Conservation (phyloP, 441 rosid genomes). For the Gossypium schwendimanii region DNA sequence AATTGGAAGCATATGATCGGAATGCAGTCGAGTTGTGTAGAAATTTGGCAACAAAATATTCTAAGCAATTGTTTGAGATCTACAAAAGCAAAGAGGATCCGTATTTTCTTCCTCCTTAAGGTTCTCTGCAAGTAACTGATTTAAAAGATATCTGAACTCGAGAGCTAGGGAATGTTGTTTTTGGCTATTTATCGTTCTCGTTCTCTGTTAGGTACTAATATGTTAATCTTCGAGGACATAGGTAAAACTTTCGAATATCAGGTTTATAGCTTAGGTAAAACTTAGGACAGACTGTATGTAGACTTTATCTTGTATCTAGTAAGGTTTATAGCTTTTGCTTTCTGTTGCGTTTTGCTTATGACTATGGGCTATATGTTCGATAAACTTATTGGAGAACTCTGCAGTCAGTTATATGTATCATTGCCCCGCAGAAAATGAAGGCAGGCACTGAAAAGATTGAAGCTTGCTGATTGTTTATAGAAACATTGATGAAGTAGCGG, state of each 20-base stretch:
- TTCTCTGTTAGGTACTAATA: neutral
- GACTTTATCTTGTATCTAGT: neutral
- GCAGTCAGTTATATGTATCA: too few relatives aligned
- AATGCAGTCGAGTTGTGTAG: slow-evolving; percentile 43
- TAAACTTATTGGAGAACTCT: too few relatives aligned
- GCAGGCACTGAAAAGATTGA: too few relatives aligned
- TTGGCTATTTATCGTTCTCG: neutral
- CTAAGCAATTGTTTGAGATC: slow-evolving; percentile 64
- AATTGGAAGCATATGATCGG: slow-evolving; percentile 33
- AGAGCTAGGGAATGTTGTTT: neutral
- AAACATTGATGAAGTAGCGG: too few relatives aligned
- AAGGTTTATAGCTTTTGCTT: neutral
- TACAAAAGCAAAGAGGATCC: slow-evolving; percentile 58
- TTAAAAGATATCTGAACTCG: neutral
- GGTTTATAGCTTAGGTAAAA: neutral
- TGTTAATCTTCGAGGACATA: neutral
- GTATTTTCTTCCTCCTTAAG: slow-evolving; percentile 29
- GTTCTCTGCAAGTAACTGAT: neutral
- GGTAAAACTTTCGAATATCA: neutral
- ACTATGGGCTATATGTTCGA: neutral
- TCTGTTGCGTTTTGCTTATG: neutral
- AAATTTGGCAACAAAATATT: slow-evolving; percentile 44
- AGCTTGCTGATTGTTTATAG: too few relatives aligned
- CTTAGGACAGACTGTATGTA: neutral
- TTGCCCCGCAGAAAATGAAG: too few relatives aligned